Conservation (phyloP, 208 protist genomes). For the Angomonas deanei region DNA sequence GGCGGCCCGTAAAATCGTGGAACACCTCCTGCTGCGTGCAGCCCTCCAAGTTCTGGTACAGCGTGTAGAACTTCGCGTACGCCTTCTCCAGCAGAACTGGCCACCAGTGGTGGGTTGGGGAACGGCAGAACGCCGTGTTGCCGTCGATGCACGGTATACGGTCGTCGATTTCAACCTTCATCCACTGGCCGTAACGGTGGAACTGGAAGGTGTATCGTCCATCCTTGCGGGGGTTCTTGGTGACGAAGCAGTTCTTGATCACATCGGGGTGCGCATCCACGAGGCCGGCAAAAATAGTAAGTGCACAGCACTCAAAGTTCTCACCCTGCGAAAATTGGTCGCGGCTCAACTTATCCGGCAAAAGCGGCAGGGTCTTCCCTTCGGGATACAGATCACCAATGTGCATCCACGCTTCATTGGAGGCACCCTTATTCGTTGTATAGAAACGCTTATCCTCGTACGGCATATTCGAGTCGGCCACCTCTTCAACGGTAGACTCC, state of each 20-base stretch:
- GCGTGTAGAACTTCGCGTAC: conserved; percentile 81
- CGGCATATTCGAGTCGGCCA: conserved; percentile 36
- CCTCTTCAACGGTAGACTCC: conserved; percentile 18
- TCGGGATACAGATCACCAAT: conserved; percentile 68
- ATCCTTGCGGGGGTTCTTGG: conserved; percentile 44
- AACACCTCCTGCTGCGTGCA: conserved; percentile 51
- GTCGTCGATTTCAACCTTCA: conserved; percentile 57
- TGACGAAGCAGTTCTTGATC: conserved; percentile 46
- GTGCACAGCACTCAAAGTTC: conserved; percentile 47
- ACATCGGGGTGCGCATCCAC: conserved; percentile 42
- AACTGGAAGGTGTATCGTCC: conserved; percentile 62
- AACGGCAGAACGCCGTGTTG: conserved; percentile 53
- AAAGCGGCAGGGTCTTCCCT: conserved; percentile 43
- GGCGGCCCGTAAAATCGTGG: conserved; percentile 57
- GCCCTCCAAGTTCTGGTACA: conserved; percentile 54
- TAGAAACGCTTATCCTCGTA: conserved; percentile 52
- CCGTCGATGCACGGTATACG: conserved; percentile 50
- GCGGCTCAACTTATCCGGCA: conserved; percentile 33
- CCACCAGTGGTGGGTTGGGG: conserved; percentile 66
- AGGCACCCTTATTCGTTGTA: conserved; percentile 35
- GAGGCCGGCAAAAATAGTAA: conserved; percentile 48
- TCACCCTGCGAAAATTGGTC: conserved; percentile 59
- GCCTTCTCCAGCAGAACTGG: conserved; percentile 64
- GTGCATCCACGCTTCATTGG: conserved; percentile 48
- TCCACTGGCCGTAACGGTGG: conserved; percentile 55